These are phyloP conservation scores for Tardiomyces blankii DNA, from an alignment of 1,139 yeast genomes.

Conservation along the genomic window DNA sequence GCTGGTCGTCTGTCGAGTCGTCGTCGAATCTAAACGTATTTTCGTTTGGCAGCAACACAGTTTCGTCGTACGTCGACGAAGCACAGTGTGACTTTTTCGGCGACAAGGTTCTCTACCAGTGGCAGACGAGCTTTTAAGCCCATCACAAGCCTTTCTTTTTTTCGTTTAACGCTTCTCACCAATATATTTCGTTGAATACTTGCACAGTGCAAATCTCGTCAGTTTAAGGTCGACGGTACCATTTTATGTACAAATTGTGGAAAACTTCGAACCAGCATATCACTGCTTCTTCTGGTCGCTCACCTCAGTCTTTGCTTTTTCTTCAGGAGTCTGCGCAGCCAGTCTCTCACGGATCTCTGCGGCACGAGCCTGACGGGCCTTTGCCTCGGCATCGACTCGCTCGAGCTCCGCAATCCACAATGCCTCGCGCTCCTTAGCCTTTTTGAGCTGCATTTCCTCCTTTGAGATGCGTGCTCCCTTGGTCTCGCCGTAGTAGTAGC, in stretches of 20 bases:
- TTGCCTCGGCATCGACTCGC: slow-evolving; percentile 66
- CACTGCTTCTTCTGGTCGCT: not conserved
- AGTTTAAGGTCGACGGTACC: no score
- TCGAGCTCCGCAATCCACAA: slow-evolving; percentile 90
- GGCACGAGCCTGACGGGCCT: slow-evolving; percentile 38
- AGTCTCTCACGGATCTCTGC: slow-evolving; percentile 34
- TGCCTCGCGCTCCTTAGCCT: slow-evolving; percentile 75
- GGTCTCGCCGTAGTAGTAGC: slow-evolving; percentile 43
- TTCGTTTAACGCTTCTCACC: no score
- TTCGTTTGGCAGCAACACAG: not conserved
- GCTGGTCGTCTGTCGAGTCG: slow-evolving; percentile 9
- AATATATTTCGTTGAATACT: no score
- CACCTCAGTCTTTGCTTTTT: not conserved
- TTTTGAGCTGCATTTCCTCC: slow-evolving; percentile 51
- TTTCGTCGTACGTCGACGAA: slow-evolving; percentile 1
- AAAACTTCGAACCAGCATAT: no score
- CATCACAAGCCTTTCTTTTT: no score
- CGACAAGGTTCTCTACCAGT: slow-evolving; percentile 5
- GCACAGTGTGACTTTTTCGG: slow-evolving; percentile 6
- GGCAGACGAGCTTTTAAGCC: slow-evolving; percentile 2
- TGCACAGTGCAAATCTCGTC: no score
- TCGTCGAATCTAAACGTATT: not conserved
- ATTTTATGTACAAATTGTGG: no score
- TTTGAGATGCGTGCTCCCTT: slow-evolving; percentile 28
- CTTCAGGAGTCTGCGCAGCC: not conserved